Evolutionary conservation across 495 filamentous ascomycete species (phyloP).

Genomic region (Margaritispora aquatica): DNA sequence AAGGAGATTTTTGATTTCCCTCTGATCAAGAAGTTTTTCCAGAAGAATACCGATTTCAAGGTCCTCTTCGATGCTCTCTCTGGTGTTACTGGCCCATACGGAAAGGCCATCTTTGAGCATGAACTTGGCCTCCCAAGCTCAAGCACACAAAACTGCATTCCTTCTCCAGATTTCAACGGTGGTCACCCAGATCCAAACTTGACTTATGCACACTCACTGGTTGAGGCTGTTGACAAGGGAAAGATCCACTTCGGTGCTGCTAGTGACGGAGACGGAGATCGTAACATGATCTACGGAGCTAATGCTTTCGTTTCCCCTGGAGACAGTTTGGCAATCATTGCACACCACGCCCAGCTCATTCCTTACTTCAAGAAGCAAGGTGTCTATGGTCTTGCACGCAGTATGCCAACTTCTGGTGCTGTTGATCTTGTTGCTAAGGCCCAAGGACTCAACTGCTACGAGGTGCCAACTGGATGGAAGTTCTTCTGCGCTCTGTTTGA

Average conservation of each 20-base stretch:
- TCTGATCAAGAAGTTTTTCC: slow-evolving; percentile 88
- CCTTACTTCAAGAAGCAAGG: slow-evolving; percentile 98
- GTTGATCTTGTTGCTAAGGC: slow-evolving; percentile 93
- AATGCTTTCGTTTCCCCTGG: slow-evolving; percentile 95
- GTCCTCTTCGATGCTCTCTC: slow-evolving; percentile 91
- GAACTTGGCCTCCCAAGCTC: slow-evolving; percentile 73
- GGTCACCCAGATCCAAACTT: slow-evolving; percentile 98
- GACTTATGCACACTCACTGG: slow-evolving; percentile 93
- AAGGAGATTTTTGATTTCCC: slow-evolving; percentile 98
- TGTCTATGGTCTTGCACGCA: slow-evolving; percentile 88
- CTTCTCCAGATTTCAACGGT: slow-evolving; percentile 89
- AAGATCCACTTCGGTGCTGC: slow-evolving; percentile 93
- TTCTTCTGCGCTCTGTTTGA: slow-evolving; percentile 99
- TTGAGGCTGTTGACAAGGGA: slow-evolving; percentile 87
- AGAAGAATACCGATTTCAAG: slow-evolving; percentile 83
- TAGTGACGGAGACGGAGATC: slow-evolving; percentile 93
- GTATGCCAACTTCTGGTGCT: slow-evolving; percentile 94
- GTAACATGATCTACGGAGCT: slow-evolving; percentile 99
- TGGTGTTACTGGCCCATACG: slow-evolving; percentile 94
- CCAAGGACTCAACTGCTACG: slow-evolving; percentile 87
- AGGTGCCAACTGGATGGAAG: slow-evolving; percentile 98
- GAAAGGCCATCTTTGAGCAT: slow-evolving; percentile 86
- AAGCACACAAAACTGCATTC: slow-evolving; percentile 90
- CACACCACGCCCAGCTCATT: slow-evolving; percentile 89
- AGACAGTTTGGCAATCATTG: slow-evolving; percentile 95